Evolutionary conservation across 805 yeast species (phyloP), one percentile per base, ranked within the genome.

Genomic region (Brettanomyces bruxellensis): DNA sequence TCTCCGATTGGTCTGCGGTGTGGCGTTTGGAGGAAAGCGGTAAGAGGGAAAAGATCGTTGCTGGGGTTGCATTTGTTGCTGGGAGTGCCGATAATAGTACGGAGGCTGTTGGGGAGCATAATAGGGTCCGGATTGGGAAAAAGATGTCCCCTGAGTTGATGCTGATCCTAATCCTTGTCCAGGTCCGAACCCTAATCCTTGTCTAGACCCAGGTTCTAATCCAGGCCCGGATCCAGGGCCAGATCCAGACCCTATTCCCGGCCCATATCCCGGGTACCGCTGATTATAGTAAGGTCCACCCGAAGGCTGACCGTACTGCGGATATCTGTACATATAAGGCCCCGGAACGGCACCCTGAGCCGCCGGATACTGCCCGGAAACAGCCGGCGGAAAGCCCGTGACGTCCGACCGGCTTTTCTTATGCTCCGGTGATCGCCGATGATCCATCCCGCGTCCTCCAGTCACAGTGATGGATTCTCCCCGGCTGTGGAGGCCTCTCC

Each of bases 281-380:
- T 32, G 48, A n/a, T 35, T 35, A 8, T n/a, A 18, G 13, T 35
- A 35, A 6, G 14, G 23, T 3, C 38, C 38, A 6, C 38, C 38
- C 38, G 38, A n/a, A 34, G 3, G 55, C 51, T 7, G 57, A 52
- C 13, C 45, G 47, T 14, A 48, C 47, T 23, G 40, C 24, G 28
- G 28, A n/a, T 11, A 22, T 34, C 8, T 13, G 38, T 35, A 35
- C 38, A 35, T 35, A 18, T 35, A 35, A 8, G 38, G 38, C 14
- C 38, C 38, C 6, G 14, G n/a, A 8, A n/a, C 38, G 14, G 38
- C 14, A 6, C 23, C 14, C 7, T 6, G 32, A 6, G 11, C 11
- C 32, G 11, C 7, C 32, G 32, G 32, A 28, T 28, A 28, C 32
- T 28, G 32, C 11, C 32, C 32, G 7, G 32, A 28, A n/a, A 35